Conservation (phyloP, 208 protist genomes). For the Tritrichomonas foetus region DNA sequence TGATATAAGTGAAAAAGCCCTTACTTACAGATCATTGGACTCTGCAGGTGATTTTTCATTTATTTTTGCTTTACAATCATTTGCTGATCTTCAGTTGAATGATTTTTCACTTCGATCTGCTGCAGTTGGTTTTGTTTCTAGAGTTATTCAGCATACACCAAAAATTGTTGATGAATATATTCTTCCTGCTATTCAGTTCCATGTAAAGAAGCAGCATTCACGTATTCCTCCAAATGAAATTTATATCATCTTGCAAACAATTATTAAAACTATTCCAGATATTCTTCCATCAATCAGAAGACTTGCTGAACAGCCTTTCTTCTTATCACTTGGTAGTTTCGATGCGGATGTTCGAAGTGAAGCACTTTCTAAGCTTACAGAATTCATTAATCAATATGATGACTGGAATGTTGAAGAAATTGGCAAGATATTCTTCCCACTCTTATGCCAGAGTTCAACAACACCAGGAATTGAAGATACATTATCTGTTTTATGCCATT, state of each 20-base stretch:
- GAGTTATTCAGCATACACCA: not conserved
- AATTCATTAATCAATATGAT: not conserved
- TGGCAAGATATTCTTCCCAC: not conserved
- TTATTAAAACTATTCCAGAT: not conserved
- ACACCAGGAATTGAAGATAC: not conserved
- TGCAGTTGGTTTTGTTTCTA: not conserved
- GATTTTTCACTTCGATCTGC: not conserved
- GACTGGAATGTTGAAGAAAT: not conserved
- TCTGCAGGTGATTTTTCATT: not conserved
- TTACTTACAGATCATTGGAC: not conserved
- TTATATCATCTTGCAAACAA: not conserved
- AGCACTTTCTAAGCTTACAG: not conserved
- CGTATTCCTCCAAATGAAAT: not conserved
- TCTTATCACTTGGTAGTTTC: not conserved
- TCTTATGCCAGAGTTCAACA: not conserved
- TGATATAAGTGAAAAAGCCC: not conserved
- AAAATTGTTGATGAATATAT: not conserved
- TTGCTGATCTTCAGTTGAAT: not conserved
- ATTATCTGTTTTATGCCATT: not conserved
- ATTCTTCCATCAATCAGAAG: not conserved
- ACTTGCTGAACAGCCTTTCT: not conserved
- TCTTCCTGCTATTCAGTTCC: conserved; percentile 1
- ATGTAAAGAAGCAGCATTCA: not conserved
- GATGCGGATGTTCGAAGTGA: not conserved
- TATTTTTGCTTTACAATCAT: conserved; percentile 15